phyloP scores from a whole-genome alignment of 306 rosid species.

The Notholithocarpus densiflorus region DNA sequence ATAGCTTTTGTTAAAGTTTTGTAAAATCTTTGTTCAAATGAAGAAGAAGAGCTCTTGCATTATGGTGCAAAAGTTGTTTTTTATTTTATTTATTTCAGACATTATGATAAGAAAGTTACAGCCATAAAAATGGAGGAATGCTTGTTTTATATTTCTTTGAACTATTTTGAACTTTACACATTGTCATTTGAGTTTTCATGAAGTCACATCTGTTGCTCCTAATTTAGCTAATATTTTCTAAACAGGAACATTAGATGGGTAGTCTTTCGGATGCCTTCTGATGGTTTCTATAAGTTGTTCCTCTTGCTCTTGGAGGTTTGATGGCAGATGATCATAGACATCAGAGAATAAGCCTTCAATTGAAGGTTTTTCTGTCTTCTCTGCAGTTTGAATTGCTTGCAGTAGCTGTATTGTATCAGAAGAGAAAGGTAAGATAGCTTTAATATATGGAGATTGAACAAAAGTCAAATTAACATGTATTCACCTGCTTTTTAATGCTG shows the following conservation, averaged over 20 bases:
- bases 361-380: constrained; percentile 59
- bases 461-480: not conserved
- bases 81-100: not conserved
- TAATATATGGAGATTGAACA: not conserved
- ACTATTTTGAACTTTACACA: not conserved
- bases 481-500: constrained; percentile 54
- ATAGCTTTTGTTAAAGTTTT: too few relatives aligned
- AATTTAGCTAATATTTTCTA: constrained; percentile 16
- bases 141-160: not conserved
- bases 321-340: constrained; percentile 52
- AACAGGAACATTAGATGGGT: constrained; percentile 64
- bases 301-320: constrained; percentile 65
- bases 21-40: too few relatives aligned
- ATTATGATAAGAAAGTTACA: not conserved
- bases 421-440: constrained; percentile 14
- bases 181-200: not conserved
- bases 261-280: constrained; percentile 43
- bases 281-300: constrained; percentile 39
- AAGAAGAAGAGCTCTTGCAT: too few relatives aligned
- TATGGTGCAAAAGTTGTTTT: too few relatives aligned
- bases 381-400: constrained; percentile 60
- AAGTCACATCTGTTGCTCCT: not conserved
- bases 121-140: not conserved
- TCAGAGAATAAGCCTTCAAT: constrained; percentile 54
- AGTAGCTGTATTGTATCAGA: constrained; percentile 37